These are phyloP conservation scores for Crithidia sp. DNA, from an alignment of 208 protist genomes.

Conservation along the genomic window DNA sequence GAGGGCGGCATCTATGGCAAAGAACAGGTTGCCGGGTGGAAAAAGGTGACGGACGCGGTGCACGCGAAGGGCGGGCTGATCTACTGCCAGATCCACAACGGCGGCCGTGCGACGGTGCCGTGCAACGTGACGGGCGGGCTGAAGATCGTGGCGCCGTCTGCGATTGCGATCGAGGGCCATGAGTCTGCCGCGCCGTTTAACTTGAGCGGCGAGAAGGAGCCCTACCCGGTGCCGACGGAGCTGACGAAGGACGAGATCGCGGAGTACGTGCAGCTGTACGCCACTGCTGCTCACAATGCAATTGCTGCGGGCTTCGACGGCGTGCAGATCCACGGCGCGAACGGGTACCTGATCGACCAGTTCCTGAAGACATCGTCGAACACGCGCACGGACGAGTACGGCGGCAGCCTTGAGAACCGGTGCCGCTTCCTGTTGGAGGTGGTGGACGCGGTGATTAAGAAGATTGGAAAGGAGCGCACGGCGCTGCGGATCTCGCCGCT, in stretches of 20 bases:
- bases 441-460: conserved; percentile 54
- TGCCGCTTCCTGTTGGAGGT: conserved; percentile 79
- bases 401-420: conserved; percentile 83
- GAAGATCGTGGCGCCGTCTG: conserved; percentile 30
- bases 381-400: conserved; percentile 87
- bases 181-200: conserved; percentile 26
- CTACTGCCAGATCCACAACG: conserved; percentile 70
- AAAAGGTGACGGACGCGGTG: conserved; percentile 71
- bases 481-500: conserved; percentile 69
- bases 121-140: conserved; percentile 38
- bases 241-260: conserved; percentile 77
- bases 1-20: conserved; percentile 68
- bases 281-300: conserved; percentile 64
- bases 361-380: conserved; percentile 87
- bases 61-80: conserved; percentile 73
- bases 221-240: conserved; percentile 30
- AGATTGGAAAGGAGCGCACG: conserved; percentile 46
- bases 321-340: conserved; percentile 89
- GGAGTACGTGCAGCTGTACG: conserved; percentile 58
- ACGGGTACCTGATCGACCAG: conserved; percentile 92
- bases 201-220: conserved; percentile 31
- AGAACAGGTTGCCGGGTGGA: conserved; percentile 72
- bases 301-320: conserved; percentile 89
- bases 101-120: conserved; percentile 49
- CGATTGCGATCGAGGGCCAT: conserved; percentile 39